phyloP scores from a whole-genome alignment of 768 basidiomycete species.

The Fomitopsis serialis region DNA sequence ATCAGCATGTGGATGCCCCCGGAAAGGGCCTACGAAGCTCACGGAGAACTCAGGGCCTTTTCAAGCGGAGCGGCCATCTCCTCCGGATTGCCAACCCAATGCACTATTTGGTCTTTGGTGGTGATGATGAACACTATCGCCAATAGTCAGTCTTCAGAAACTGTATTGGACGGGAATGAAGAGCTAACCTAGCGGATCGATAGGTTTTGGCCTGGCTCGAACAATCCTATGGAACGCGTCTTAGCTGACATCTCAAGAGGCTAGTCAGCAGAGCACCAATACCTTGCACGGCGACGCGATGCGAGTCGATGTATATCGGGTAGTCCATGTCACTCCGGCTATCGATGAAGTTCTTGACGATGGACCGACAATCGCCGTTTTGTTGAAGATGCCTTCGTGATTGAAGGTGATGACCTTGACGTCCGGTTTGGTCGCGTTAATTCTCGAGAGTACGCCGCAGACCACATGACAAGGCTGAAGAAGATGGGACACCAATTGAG shows the following conservation, averaged over 20 bases:
- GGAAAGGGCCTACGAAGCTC: neutral
- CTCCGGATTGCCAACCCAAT: slow-evolving; percentile 25
- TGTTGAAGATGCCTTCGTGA: slow-evolving; percentile 25
- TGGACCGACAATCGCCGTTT: slow-evolving; percentile 16
- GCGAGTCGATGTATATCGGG: slow-evolving; percentile 22
- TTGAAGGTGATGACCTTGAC: slow-evolving; percentile 26
- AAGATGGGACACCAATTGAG: neutral
- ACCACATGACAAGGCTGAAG: slow-evolving; percentile 24
- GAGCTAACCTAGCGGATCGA: slow-evolving; percentile 25
- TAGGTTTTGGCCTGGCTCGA: slow-evolving; percentile 23
- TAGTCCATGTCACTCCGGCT: slow-evolving; percentile 23
- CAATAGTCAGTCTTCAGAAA: neutral
- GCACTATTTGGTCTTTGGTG: slow-evolving; percentile 20
- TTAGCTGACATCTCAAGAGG: slow-evolving; percentile 5
- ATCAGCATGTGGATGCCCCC: too few species aligned
- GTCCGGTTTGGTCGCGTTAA: slow-evolving; percentile 16
- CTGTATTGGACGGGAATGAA: neutral
- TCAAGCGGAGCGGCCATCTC: slow-evolving; percentile 22
- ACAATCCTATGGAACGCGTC: slow-evolving; percentile 17
- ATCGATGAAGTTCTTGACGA: slow-evolving; percentile 20
- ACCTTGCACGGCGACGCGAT: slow-evolving; percentile 23
- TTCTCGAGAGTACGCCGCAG: slow-evolving; percentile 20
- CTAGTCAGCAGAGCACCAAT: neutral
- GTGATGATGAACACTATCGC: slow-evolving; percentile 23
- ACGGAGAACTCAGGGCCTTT: slow-evolving; percentile 10